Base-by-base conservation (phyloP, 768 basidiomycete genomes). In the Mycena leptocephala region DNA sequence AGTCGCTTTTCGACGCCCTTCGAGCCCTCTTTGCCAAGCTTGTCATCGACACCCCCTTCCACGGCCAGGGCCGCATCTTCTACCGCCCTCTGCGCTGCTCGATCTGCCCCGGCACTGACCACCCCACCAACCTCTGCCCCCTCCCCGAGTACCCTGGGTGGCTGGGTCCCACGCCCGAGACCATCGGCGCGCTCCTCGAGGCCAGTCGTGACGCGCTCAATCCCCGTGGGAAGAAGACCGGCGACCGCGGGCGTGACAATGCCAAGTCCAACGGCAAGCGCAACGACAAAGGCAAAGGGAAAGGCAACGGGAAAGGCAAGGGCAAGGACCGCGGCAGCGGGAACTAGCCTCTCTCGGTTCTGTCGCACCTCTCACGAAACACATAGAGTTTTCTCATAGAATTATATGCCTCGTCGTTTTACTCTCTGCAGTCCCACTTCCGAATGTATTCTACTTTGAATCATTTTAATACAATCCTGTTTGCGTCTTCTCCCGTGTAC, bases 161-260 rank as follows among this genome's bases (percentile, higher is more conserved):
- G 37, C 59, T 63, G 10, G 74, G 74, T 14, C 67, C 62, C 6
- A 75, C 74, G 3, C 22, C 74, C 18, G 68, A 53, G 20, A 69
- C 74, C 20, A 62, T 69, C 9, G 26, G 41, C 5, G 67, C 74
- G 0, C 30, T 41, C 11, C 24, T 51, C 6, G 30, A 56, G 1
- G 62, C n/a, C 0, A 58, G 37, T 10, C 73, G 26, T 2, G 59
- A 35, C 0, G 59, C 18, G 5, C 33, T 61, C 10, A 26, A 28
- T 3, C 62, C 39, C 10, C n/a, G 20, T 3, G 2, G 5, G 24
- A 46, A 64, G 41, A 43, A 46, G 1, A 41, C n/a, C 37, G 26
- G 14, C 37, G 4, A 10, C 5, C 18, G 24, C 3, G 24, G 37
- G 5, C 5, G 20, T 18, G 8, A 20, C 58, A n/a, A 35, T 11